A percentile compares a stretch with the other conserved stretches of the same genome.
Evolutionary conservation across 2,329 filamentous ascomycete species (phyloP).

Genomic region (Pseudogymnoascus sp.): DNA sequence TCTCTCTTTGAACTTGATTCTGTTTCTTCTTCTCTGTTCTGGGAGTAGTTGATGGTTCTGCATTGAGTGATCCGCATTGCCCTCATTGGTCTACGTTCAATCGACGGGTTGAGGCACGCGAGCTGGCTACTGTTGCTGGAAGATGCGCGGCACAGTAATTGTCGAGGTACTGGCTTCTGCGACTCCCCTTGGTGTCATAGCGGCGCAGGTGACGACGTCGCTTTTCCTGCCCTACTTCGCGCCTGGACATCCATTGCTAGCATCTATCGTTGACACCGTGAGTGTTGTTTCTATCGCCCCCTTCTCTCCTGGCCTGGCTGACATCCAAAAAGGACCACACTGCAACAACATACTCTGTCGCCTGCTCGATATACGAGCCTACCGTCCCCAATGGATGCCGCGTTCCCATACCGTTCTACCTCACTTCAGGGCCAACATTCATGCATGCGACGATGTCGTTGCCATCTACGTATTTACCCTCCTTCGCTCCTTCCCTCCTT

Average conservation of each 20-base stretch:
- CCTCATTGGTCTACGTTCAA: not conserved
- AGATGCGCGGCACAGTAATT: not conserved
- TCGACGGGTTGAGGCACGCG: not conserved
- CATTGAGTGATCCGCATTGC: not conserved
- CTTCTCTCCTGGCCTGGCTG: not conserved
- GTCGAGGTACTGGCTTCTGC: not conserved
- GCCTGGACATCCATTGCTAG: not conserved
- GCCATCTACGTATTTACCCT: not conserved
- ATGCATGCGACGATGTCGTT: not conserved
- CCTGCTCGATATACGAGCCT: not conserved
- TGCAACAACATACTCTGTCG: not conserved
- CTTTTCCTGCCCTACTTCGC: not conserved
- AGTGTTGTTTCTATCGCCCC: not conserved
- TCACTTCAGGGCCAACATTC: conserved; percentile 14
- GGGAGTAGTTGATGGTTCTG: not conserved
- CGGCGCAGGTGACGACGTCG: not conserved
- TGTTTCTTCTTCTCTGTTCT: not conserved
- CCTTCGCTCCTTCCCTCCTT: not conserved
- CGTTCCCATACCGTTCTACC: conserved; percentile 16
- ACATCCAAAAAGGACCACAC: not conserved
- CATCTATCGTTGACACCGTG: not conserved
- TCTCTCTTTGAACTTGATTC: not conserved
- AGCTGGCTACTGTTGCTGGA: not conserved
- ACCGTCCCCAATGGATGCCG: not conserved
- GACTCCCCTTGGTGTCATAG: not conserved